These are phyloP conservation scores for Xylariaceae sp. DNA, from an alignment of 2,329 filamentous ascomycete species.

Conservation along the genomic window DNA sequence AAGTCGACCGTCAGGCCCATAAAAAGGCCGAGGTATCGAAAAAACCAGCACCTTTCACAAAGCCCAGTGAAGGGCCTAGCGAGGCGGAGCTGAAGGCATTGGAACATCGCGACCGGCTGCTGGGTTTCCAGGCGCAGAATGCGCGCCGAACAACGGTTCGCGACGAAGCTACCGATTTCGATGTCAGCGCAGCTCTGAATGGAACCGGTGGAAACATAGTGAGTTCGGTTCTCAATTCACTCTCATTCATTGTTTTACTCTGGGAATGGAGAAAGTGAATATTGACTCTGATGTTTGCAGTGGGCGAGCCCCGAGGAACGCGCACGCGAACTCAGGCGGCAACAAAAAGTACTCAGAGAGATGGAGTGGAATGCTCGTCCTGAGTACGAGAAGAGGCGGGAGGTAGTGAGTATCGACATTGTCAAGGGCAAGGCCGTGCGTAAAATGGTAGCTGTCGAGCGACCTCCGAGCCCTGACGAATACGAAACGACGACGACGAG, in stretches of 20 bases:
- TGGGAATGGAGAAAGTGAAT: neutral
- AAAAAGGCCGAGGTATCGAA: constrained; percentile 60
- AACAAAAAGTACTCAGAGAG: constrained; percentile 77
- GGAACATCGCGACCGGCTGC: constrained; percentile 73
- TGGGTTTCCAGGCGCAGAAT: constrained; percentile 81
- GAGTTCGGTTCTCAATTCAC: neutral
- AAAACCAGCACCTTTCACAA: constrained; percentile 55
- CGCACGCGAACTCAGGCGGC: constrained; percentile 74
- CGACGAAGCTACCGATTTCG: constrained; percentile 70
- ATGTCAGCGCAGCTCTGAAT: constrained; percentile 42
- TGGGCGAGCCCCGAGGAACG: constrained; percentile 83
- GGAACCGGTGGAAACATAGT: constrained; percentile 54
- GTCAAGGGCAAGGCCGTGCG: constrained; percentile 71
- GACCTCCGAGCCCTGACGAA: constrained; percentile 49
- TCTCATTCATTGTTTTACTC: too few species aligned
- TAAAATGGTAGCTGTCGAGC: constrained; percentile 60
- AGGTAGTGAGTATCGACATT: constrained; percentile 81
- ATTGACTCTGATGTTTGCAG: constrained; percentile 3
- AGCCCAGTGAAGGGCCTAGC: constrained; percentile 38
- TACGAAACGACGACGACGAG: constrained; percentile 32
- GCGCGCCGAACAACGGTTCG: constrained; percentile 76
- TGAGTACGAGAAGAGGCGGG: constrained; percentile 81
- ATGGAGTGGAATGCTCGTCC: constrained; percentile 81
- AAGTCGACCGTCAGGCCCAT: constrained; percentile 65
- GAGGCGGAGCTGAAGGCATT: constrained; percentile 64